Evolutionary conservation across 768 basidiomycete species (phyloP).

Genomic region (Sistotremastrum suecicum): DNA sequence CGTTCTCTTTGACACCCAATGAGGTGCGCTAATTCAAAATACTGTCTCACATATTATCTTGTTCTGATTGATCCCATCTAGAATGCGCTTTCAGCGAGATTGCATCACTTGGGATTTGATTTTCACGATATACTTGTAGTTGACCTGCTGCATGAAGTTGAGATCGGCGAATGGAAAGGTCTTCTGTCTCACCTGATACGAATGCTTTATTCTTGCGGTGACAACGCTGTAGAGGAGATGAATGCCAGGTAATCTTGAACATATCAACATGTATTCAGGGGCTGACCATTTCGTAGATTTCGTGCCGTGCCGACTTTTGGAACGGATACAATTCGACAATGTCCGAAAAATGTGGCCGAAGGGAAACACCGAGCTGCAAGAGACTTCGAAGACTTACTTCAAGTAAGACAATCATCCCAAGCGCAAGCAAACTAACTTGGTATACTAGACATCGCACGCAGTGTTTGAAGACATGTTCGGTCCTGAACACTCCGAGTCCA

Average conservation of each 20-base stretch:
- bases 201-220: slow-evolving; percentile 9
- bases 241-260: slow-evolving; percentile 8
- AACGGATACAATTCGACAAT: too few species aligned
- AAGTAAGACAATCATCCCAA: neutral
- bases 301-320: too few species aligned
- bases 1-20: too few species aligned
- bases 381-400: slow-evolving; percentile 3
- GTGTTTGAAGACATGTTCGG: neutral
- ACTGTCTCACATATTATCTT: neutral
- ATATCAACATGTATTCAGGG: too few species aligned
- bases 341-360: too few species aligned
- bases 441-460: neutral
- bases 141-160: slow-evolving; percentile 14
- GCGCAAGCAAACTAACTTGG: neutral
- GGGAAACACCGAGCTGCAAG: slow-evolving; percentile 1
- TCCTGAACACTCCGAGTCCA: slow-evolving; percentile 8
- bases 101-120: slow-evolving; percentile 6
- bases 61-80: neutral
- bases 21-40: too few species aligned
- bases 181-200: slow-evolving; percentile 13
- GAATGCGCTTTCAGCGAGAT: slow-evolving; percentile 4
- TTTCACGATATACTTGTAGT: slow-evolving; percentile 8
- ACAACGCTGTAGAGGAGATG: slow-evolving; percentile 4
- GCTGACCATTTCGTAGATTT: too few species aligned
- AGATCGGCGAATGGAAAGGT: slow-evolving; percentile 14